Conservation (phyloP, 352 stramenopile genomes). For the Pythium dissotocum region DNA sequence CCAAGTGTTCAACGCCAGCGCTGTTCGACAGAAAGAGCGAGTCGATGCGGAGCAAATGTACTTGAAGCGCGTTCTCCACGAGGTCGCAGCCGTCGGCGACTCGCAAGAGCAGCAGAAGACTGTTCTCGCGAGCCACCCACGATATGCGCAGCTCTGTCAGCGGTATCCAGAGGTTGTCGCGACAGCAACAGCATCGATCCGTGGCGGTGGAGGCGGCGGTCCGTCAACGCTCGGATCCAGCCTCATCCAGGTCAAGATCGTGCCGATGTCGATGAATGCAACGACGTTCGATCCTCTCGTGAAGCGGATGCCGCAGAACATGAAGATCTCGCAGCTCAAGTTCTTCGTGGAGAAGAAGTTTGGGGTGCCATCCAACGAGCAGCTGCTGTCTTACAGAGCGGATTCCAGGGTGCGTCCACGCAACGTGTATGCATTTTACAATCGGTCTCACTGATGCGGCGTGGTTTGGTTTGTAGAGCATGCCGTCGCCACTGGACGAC, state of each 20-base stretch:
- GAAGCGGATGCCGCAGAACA: constrained; percentile 74
- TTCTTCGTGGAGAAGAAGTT: constrained; percentile 75
- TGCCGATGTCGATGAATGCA: constrained; percentile 75
- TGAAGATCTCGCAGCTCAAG: constrained; percentile 78
- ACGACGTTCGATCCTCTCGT: constrained; percentile 60
- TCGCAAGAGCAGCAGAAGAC: constrained; percentile 27
- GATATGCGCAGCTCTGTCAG: constrained; percentile 42
- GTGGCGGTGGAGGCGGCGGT: constrained; percentile 27
- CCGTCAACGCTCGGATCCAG: constrained; percentile 48
- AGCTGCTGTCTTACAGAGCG: constrained; percentile 60
- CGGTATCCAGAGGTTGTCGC: constrained; percentile 55
- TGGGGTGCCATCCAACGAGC: constrained; percentile 45
- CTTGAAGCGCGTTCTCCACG: constrained; percentile 75
- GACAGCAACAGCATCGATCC: constrained; percentile 18
- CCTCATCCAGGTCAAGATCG: constrained; percentile 63
- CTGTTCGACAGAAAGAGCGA: constrained; percentile 60
- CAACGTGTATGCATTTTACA: neutral
- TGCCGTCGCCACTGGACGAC: constrained; percentile 68
- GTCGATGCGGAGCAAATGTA: constrained; percentile 82
- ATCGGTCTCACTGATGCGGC: neutral
- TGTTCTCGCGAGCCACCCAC: constrained; percentile 51
- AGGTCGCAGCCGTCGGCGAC: constrained; percentile 48
- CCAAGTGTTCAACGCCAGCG: constrained; percentile 66
- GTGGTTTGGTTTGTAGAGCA: constrained; percentile 38
- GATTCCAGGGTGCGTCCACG: constrained; percentile 44